Percentiles rank a stretch among this genome's conserved stretches.
Evolutionary conservation across 495 filamentous ascomycete species (phyloP).

Genomic region (Lichina pygmaea): DNA sequence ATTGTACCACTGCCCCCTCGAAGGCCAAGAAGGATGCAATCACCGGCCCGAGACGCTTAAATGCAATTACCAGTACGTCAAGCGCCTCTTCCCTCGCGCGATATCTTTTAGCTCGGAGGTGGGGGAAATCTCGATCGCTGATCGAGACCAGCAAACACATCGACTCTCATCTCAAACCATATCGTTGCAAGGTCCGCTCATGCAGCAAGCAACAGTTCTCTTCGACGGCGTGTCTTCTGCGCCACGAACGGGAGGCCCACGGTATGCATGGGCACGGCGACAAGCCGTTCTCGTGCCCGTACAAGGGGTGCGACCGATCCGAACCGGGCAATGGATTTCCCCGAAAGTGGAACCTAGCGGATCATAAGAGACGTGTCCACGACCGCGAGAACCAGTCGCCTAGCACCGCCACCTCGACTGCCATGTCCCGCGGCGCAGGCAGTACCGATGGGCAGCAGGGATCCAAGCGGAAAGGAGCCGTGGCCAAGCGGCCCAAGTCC

Average conservation of each 20-base stretch:
- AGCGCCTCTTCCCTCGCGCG: neutral
- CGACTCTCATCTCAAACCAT: conserved; percentile 82
- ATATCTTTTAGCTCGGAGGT: too few species aligned
- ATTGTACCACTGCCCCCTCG: conserved; percentile 76
- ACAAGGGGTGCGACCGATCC: conserved; percentile 60
- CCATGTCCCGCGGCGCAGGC: too few species aligned
- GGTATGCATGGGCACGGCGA: conserved; percentile 84
- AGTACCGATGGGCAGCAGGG: too few species aligned
- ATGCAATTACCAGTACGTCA: conserved; percentile 83
- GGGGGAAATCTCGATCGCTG: too few species aligned
- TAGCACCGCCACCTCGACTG: neutral
- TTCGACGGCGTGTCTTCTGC: conserved; percentile 80
- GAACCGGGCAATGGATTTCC: conserved; percentile 64
- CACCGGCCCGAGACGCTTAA: conserved; percentile 78
- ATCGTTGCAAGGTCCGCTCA: conserved; percentile 56
- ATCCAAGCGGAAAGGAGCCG: conserved; percentile 1
- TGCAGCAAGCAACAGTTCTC: conserved; percentile 68
- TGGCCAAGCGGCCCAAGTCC: neutral
- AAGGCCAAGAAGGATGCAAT: conserved; percentile 44
- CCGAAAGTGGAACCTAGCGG: conserved; percentile 72
- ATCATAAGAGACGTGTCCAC: conserved; percentile 88
- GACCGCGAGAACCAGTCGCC: conserved; percentile 24
- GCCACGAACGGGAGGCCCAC: conserved; percentile 82
- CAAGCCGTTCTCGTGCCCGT: conserved; percentile 66
- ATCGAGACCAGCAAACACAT: conserved; percentile 49